Base-by-base conservation (phyloP, 2,329 filamentous ascomycete genomes). In the Chrysosporium queenslandicum region DNA sequence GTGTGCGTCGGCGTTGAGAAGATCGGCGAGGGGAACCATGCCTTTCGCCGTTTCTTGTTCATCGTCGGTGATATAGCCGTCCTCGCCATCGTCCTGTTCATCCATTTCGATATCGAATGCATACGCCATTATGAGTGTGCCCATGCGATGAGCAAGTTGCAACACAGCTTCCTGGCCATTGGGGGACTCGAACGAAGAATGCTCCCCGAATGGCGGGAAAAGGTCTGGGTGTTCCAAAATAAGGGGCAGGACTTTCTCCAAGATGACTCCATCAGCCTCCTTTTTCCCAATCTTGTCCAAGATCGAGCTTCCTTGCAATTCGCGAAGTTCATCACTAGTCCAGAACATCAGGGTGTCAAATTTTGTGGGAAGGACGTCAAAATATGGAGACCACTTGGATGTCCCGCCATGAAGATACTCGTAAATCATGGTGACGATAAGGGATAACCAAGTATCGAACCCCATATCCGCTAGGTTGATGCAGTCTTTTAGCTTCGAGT, bases 271-370 rank as follows among this genome's bases (percentile, higher is more conserved):
- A 55, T 94, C 83, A 2, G 88, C 87, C 51, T 79, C 75, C 3
- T 78, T 73, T 58, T 81, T 86, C 45, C 88, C 89, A 57, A 95
- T 85, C 65, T 89, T 91, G 56, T 77, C 70, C 2, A 82, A 66
- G n/a, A 92, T 79, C 0, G 86, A 79, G 63, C 86, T 90, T 16
- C 83, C 86, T 68, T 91, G 83, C 7, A 95, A 77, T 61, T 84
- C 76, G 0, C 73, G 69, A 2, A 95, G 74, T 65, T 95, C 88
- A 0, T 73, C 70, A 0, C 77, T 72, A 1, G 78, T 73, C 90
- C 90, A 96, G 70, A 90, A 95, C 86, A 96, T 95, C 58, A 91
- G 77, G 1, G 87, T 94, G 65, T 92, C 80, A 63, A 95, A 95
- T 1, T 70, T 62, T 50, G 65, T 64, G 2, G 88, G 88, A 4